A percentile compares a stretch with the other conserved stretches of the same genome.
phyloP scores from a whole-genome alignment of 1,139 yeast species.

The Taphrina populina region DNA sequence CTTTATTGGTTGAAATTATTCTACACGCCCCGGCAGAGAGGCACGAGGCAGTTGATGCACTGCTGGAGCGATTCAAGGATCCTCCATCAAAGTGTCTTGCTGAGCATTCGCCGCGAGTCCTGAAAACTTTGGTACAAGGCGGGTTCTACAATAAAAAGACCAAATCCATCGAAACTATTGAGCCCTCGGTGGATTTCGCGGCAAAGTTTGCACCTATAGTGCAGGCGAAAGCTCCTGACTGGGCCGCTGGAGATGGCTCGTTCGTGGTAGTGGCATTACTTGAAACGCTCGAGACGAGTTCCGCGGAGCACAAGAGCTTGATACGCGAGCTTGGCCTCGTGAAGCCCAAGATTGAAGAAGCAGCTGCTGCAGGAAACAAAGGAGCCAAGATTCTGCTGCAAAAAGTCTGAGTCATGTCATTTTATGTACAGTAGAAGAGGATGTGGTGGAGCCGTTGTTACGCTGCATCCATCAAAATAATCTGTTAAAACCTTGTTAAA shows the following conservation, averaged over 20 bases:
- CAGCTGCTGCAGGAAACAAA: constrained; percentile 22
- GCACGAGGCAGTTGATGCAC: constrained; percentile 53
- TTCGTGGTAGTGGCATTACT: constrained; percentile 65
- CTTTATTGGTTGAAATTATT: constrained; percentile 73
- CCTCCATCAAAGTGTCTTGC: constrained; percentile 49
- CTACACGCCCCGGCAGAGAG: constrained; percentile 55
- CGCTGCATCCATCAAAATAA: too few species aligned
- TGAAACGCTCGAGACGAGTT: constrained; percentile 46
- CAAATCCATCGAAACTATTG: constrained; percentile 54
- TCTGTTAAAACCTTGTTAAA: too few species aligned
- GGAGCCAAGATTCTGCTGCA: constrained; percentile 12
- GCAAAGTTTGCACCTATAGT: constrained; percentile 53
- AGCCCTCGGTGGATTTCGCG: constrained; percentile 62
- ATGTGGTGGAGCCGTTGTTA: too few species aligned
- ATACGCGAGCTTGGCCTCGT: not conserved
- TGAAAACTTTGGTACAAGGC: constrained; percentile 71
- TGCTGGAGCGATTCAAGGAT: constrained; percentile 63
- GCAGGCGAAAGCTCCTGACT: constrained; percentile 54
- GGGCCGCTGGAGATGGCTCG: constrained; percentile 76
- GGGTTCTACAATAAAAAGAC: constrained; percentile 70
- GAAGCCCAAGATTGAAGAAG: constrained; percentile 5
- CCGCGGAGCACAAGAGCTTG: constrained; percentile 44
- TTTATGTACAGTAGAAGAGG: too few species aligned
- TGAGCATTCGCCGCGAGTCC: constrained; percentile 72
- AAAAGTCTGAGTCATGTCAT: too few species aligned